phyloP scores from a whole-genome alignment of 1,139 yeast genomes.

The Candida sanyaensis region DNA sequence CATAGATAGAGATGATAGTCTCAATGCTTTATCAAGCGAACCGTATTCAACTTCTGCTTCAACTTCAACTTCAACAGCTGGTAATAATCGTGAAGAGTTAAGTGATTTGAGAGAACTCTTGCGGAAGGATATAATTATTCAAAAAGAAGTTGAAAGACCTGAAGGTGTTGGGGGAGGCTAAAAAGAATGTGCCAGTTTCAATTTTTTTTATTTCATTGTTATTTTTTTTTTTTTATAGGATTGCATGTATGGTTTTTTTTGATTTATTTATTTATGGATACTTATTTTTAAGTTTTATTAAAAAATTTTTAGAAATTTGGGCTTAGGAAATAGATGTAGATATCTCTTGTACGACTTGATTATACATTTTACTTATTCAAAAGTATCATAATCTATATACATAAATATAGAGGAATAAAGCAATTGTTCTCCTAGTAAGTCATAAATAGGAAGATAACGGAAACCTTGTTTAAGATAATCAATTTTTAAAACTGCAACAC shows the following conservation, averaged over 20 bases:
- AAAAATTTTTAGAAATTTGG: too few species aligned
- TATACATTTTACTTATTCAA: background rate
- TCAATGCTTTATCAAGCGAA: slow-evolving; percentile 16
- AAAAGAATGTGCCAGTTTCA: background rate
- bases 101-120: slow-evolving; percentile 60
- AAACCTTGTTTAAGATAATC: slow-evolving; percentile 70
- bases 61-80: background rate
- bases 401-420: slow-evolving; percentile 78
- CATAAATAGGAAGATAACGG: slow-evolving; percentile 76
- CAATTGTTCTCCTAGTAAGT: slow-evolving; percentile 76
- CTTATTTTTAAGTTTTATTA: too few species aligned
- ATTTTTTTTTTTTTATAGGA: background rate
- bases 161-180: slow-evolving; percentile 51
- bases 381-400: slow-evolving; percentile 34
- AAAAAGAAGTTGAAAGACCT: slow-evolving; percentile 60
- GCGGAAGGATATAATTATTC: slow-evolving; percentile 59
- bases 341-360: too few species aligned
- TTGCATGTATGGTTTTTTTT: too few species aligned
- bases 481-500: slow-evolving; percentile 57
- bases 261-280: too few species aligned
- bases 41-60: slow-evolving; percentile 13
- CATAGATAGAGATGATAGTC: slow-evolving; percentile 60
- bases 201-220: background rate
- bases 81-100: slow-evolving; percentile 25
- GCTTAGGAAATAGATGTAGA: too few species aligned